Evolutionary conservation across 805 yeast species (phyloP), one percentile per base, ranked within the genome.

Genomic region (Saturnispora bothae): DNA sequence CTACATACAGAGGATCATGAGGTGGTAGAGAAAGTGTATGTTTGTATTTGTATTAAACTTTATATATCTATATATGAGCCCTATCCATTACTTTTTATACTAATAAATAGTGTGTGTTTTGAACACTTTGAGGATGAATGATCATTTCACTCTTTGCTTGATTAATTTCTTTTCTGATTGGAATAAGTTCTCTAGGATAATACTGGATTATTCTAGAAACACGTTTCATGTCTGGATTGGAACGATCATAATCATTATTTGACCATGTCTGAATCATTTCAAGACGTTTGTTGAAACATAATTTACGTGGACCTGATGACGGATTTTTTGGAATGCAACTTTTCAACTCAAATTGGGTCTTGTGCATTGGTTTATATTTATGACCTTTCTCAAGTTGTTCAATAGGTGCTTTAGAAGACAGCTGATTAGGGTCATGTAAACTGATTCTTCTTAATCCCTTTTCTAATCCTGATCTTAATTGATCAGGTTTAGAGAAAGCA

Each of bases 1-100:
- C 94, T 5, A 88, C 96, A 0, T 88, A 88, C 62, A 70, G 96
- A 40, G 97, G 97, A 12, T 52, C 57, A 18, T 54, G 36, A 42
- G 17, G 19, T 9, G 6, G 9, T 27, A 10, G 29, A n/a, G 7
- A 14, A 13, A 19, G n/a, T 21, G n/a, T 36, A 22, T 12, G 12
- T 22, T 22, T 21, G 20, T 10, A n/a, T 14, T 16, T 32, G 15
- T 32, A 16, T 23, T 31, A 25, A 15, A 14, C 10, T 8, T 9
- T n/a, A n/a, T 33, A 30, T 28, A 28, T 49, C 38, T n/a, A n/a
- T n/a, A n/a, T n/a, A n/a, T n/a, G n/a, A n/a, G n/a, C n/a, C n/a
- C n/a, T n/a, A n/a, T n/a, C n/a, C n/a, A n/a, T n/a, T n/a, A n/a
- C n/a, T n/a, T n/a, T n/a, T n/a, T n/a, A 50, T 37, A 61, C 66